Conservation (phyloP, 345 rosid genomes). For the Pelargonium nanum region DNA sequence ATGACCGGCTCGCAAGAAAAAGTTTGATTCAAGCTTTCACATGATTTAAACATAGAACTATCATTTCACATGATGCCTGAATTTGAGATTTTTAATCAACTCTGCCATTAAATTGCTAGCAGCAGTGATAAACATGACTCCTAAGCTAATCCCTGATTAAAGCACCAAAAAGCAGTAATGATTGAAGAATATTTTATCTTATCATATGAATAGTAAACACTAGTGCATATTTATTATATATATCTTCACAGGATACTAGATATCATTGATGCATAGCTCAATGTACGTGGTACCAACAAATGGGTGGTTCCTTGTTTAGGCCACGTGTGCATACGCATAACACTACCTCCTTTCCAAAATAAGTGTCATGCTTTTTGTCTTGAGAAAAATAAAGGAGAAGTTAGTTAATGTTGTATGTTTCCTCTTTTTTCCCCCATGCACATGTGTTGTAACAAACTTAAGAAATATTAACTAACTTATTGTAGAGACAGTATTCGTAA, state of each 20-base stretch:
- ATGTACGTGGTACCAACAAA: neutral
- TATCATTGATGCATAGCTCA: neutral
- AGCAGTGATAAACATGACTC: neutral
- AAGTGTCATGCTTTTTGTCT: too few relatives aligned
- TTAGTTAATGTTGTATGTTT: too few relatives aligned
- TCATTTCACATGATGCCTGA: neutral
- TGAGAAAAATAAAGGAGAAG: too few relatives aligned
- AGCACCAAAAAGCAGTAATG: neutral
- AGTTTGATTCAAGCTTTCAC: neutral
- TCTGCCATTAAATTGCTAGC: neutral
- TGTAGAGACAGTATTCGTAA: too few relatives aligned
- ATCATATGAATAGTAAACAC: neutral
- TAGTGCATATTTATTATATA: neutral
- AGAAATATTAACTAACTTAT: too few relatives aligned
- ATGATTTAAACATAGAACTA: neutral
- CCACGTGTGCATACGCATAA: neutral
- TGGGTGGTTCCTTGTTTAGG: neutral
- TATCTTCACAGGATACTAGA: neutral
- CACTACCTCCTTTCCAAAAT: too few relatives aligned
- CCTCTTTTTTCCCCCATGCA: too few relatives aligned
- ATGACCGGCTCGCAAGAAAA: too few relatives aligned
- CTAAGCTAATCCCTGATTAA: neutral
- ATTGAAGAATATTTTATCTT: neutral
- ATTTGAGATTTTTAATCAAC: neutral
- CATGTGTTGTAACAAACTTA: too few relatives aligned